Percentiles rank a stretch among this genome's conserved stretches.
These are phyloP conservation scores for Nakaseomyces glabratus DNA, from an alignment of 1,139 yeast species.

Conservation along the genomic window DNA sequence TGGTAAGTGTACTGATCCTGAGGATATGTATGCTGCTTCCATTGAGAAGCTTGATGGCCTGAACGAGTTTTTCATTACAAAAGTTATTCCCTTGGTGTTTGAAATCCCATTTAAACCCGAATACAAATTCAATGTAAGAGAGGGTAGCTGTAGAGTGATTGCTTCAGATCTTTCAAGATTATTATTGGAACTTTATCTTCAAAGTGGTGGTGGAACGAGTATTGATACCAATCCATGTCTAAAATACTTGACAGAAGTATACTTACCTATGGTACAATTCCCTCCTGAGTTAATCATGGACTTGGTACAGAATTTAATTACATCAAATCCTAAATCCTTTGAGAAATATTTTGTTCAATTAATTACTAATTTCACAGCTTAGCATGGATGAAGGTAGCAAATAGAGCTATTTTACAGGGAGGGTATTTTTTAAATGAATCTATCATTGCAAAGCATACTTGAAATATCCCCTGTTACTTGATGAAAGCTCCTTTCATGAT, in stretches of 20 bases:
- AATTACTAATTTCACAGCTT: not conserved
- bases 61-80: slow-evolving; percentile 59
- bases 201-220: slow-evolving; percentile 22
- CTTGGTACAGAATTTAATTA: slow-evolving; percentile 48
- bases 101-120: slow-evolving; percentile 70
- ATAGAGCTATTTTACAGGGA: too few species aligned
- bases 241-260: slow-evolving; percentile 41
- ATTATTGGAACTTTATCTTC: slow-evolving; percentile 49
- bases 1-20: slow-evolving; percentile 51
- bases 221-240: slow-evolving; percentile 36
- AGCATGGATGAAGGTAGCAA: too few species aligned
- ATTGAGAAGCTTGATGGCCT: slow-evolving; percentile 58
- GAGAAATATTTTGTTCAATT: slow-evolving; percentile 46
- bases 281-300: slow-evolving; percentile 48
- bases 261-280: slow-evolving; percentile 53
- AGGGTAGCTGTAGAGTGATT: slow-evolving; percentile 68
- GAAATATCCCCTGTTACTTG: too few species aligned
- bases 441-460: too few species aligned
- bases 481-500: too few species aligned
- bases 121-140: slow-evolving; percentile 52
- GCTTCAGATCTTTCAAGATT: slow-evolving; percentile 68
- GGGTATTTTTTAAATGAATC: too few species aligned
- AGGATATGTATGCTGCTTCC: slow-evolving; percentile 46
- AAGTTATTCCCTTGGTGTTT: slow-evolving; percentile 59
- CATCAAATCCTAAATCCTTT: slow-evolving; percentile 48